Evolutionary conservation across 2,329 filamentous ascomycete genomes (phyloP), one percentile per base, ranked within the genome.

Genomic region (Diaporthe velutina): DNA sequence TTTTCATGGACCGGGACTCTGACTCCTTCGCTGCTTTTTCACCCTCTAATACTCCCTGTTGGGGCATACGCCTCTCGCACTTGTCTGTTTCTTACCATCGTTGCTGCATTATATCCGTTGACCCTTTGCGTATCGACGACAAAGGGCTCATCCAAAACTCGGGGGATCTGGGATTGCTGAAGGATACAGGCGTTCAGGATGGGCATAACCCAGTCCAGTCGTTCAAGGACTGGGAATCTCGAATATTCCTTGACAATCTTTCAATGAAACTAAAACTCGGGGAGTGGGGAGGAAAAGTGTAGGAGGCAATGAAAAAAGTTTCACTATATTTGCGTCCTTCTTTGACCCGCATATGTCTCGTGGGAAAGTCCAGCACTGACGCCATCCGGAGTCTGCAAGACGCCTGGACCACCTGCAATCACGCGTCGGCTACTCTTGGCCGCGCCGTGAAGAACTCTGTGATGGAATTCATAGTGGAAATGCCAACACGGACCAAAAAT

Each of bases 101-200:
- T 42, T 72, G 57, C 19, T 72, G 70, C 60, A 72, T 72, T 35
- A 64, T 55, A 72, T 60, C 70, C 70, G 25, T 52, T 33, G 57
- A 33, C 28, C 48, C 50, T 19, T 72, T 33, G 5, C n/a, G 22
- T 64, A 5, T 35, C 17, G 57, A 45, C 33, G 57, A 25, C 25
- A 1, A 40, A 30, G 35, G 40, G 25, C 70, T 64, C 70, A 55
- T 72, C 6, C 25, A 64, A 64, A 72, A 72, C 15, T 33, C 55
- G 40, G 28, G 48, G 58, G 60, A 19, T 52, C 19, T 60, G 70
- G 70, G 15, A 25, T 33, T 64, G 57, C 45, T 50, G 38, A 8
- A 52, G 45, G 40, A 72, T 64, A 72, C 70, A 72, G 70, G 70
- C 70, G 70, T 72, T 64, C 9, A 25, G 70, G 70, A 19, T n/a